These are phyloP conservation scores for Cercospora zeina DNA, from an alignment of 2,329 filamentous ascomycete species.

Conservation along the genomic window DNA sequence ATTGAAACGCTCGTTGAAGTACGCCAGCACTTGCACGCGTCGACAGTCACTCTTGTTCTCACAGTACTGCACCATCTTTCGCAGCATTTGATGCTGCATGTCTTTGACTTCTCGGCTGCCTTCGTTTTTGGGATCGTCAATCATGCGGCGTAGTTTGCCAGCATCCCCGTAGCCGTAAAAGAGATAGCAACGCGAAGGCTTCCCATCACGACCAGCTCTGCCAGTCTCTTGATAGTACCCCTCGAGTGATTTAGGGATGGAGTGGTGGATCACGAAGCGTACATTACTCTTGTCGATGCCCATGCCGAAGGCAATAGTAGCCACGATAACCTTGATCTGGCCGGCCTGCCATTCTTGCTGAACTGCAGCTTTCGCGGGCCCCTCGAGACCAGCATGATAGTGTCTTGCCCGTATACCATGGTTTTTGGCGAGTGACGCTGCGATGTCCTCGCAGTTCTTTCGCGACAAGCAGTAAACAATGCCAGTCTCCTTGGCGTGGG, in stretches of 20 bases:
- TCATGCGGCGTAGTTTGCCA: conserved; percentile 72
- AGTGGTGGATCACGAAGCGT: conserved; percentile 92
- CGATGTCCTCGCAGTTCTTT: conserved; percentile 77
- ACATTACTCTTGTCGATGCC: conserved; percentile 99
- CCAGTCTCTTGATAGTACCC: conserved; percentile 99
- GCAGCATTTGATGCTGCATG: conserved; percentile 80
- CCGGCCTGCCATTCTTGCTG: conserved; percentile 84
- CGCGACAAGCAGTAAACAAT: conserved; percentile 93
- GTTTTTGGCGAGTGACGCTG: conserved; percentile 62
- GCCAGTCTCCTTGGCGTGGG: conserved; percentile 72
- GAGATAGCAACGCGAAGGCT: conserved; percentile 82
- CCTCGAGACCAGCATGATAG: conserved; percentile 79
- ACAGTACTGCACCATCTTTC: conserved; percentile 81
- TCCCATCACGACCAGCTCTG: conserved; percentile 86
- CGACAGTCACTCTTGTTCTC: conserved; percentile 87
- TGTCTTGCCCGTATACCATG: conserved; percentile 72
- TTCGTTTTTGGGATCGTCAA: conserved; percentile 72
- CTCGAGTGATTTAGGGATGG: conserved; percentile 89
- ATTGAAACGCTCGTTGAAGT: conserved; percentile 86
- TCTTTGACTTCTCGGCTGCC: conserved; percentile 77
- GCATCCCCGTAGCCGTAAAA: conserved; percentile 84
- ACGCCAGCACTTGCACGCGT: conserved; percentile 82
- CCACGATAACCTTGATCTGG: conserved; percentile 73
- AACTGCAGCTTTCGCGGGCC: conserved; percentile 66
- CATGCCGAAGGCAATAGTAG: conserved; percentile 98